phyloP scores from a whole-genome alignment of 2,329 filamentous ascomycete genomes.

The Clathrospora elynae region DNA sequence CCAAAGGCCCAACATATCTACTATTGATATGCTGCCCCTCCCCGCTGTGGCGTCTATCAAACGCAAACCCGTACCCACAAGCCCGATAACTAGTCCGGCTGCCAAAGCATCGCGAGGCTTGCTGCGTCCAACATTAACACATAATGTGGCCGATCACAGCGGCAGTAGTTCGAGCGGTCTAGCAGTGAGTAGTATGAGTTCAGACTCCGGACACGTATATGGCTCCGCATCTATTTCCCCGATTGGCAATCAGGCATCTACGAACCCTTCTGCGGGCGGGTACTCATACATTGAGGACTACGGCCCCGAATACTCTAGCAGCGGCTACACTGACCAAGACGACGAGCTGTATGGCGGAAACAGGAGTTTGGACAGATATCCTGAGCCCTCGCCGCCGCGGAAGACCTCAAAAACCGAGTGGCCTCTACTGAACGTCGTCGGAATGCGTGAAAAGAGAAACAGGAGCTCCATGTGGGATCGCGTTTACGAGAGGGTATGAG shows the following conservation, averaged over 20 bases:
- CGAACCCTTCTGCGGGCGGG: conserved; percentile 36
- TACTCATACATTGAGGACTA: conserved; percentile 42
- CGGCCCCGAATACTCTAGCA: conserved; percentile 34
- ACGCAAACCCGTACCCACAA: conserved; percentile 32
- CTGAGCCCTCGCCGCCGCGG: conserved; percentile 18
- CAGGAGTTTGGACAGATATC: conserved; percentile 34
- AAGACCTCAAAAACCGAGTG: conserved; percentile 37
- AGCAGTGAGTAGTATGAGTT: conserved; percentile 17
- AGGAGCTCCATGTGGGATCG: conserved; percentile 42
- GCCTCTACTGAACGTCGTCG: conserved; percentile 36
- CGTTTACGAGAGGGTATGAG: conserved; percentile 36
- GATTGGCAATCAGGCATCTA: conserved; percentile 11
- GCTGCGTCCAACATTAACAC: conserved; percentile 29
- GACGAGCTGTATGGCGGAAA: conserved; percentile 40
- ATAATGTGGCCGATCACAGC: conserved; percentile 23
- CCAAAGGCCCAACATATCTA: conserved; percentile 12
- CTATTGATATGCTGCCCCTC: conserved; percentile 21
- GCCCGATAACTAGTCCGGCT: conserved; percentile 23
- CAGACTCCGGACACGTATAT: conserved; percentile 10
- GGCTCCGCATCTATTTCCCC: conserved; percentile 24
- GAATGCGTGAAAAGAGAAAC: conserved; percentile 22
- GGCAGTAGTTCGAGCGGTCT: conserved; percentile 34
- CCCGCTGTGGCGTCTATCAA: conserved; percentile 28
- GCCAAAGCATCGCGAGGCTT: conserved; percentile 29
- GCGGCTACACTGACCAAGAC: conserved; percentile 27